These are phyloP conservation scores for Vitis hybrid DNA, from an alignment of 177 flowering plant species.

Conservation along the genomic window DNA sequence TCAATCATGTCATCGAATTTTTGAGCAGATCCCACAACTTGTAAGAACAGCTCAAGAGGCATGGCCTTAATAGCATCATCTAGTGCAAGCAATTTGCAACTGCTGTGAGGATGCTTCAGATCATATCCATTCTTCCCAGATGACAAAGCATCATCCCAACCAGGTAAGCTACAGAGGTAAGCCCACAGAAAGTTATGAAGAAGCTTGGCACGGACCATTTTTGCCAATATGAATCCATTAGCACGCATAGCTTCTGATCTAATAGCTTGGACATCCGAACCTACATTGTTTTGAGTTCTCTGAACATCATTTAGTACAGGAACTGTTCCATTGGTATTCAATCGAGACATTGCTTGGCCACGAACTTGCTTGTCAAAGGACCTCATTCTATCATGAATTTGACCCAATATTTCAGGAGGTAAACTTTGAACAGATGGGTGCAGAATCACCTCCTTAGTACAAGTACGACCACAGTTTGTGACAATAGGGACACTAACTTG, in stretches of 20 bases:
- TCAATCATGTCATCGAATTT: conserved; percentile 63
- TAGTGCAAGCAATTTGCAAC: conserved; percentile 53
- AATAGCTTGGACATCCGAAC: conserved; percentile 42
- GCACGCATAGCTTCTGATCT: conserved; percentile 69
- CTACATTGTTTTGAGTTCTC: conserved; percentile 36
- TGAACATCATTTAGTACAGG: conserved; percentile 62
- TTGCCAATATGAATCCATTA: conserved; percentile 84
- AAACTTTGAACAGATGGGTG: conserved; percentile 66
- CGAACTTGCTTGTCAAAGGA: conserved; percentile 66
- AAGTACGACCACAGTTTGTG: conserved; percentile 65
- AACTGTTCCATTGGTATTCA: conserved; percentile 42
- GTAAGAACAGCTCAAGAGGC: conserved; percentile 88
- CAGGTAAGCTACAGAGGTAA: conserved; percentile 46
- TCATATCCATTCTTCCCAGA: conserved; percentile 34
- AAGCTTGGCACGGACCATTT: conserved; percentile 88
- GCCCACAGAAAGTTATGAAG: conserved; percentile 82
- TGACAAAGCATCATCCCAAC: conserved; percentile 45
- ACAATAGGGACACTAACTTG: conserved; percentile 61
- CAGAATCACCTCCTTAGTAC: conserved; percentile 59
- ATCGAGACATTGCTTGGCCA: conserved; percentile 40
- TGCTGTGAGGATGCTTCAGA: conserved; percentile 53
- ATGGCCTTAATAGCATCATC: conserved; percentile 71
- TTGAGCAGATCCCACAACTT: conserved; percentile 70
- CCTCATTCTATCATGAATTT: conserved; percentile 81
- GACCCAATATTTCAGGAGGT: conserved; percentile 54